Evolutionary conservation across 768 basidiomycete genomes (phyloP), one percentile per base, ranked within the genome.

Genomic region (Leccinum boreale): DNA sequence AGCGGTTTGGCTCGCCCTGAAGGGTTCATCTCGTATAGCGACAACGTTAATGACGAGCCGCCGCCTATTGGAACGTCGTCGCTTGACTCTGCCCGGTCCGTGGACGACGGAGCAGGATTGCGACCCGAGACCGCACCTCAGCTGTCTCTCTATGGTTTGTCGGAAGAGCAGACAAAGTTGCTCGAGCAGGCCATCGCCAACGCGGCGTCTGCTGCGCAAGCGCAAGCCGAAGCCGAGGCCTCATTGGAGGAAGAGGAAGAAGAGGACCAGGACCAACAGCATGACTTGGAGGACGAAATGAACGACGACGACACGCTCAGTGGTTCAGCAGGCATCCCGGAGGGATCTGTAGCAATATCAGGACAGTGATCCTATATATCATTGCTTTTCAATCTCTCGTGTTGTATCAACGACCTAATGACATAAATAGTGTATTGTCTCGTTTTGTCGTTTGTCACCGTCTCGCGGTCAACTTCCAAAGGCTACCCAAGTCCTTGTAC

Each of bases 181-280:
- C 74, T 91, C 15, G 87, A 90, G 67, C 80, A 85, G 59, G 89
- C 89, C 0, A 89, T 91, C 50, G 85, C 86, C 26, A 87, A 79
- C 63, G 89, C 89, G 1, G 85, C 89, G 10, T 81, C 81, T 35
- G 86, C 86, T 31, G 89, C 89, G 1, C 87, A 89, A 62, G 85
- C 87, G 19, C 87, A 89, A 64, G 89, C 89, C 0, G 89, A 90
- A 61, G 89, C 88, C 0, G 87, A 90, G 62, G 87, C 88, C 3
- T 86, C 86, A 0, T 67, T 87, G 53, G 89, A 89, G 64, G 84
- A 87, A 58, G 84, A 79, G 28, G 77, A 79, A 7, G 76, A 77
- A 8, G 78, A 75, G 8, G 75, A 75, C n/a, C 75, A 72, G 33
- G 77, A 77, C 53, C 74, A 71, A 31, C 75, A 76, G 39, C 54